Percentiles rank a stretch among this genome's conserved stretches.
Conservation (phyloP, 306 rosid species). For the Rosa chinensis region DNA sequence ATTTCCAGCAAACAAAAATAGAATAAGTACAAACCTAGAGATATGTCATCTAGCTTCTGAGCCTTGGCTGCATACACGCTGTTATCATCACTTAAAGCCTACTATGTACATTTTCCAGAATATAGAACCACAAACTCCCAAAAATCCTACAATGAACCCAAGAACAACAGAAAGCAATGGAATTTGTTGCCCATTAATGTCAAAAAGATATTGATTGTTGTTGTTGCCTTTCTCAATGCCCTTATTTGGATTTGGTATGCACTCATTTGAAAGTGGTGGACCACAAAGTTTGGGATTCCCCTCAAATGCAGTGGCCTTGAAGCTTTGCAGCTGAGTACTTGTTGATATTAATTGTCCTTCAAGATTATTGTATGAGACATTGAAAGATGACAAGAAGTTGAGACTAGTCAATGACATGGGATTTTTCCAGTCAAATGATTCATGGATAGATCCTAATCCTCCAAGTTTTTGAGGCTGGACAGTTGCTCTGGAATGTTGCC, state of each 20-base stretch:
- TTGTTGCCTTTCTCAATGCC: neutral
- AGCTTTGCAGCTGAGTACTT: conserved; percentile 1
- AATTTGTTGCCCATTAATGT: neutral
- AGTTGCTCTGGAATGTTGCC: conserved; percentile 1
- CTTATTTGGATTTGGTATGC: neutral
- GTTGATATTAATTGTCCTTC: neutral
- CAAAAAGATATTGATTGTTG: neutral
- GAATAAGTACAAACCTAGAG: neutral
- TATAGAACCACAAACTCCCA: neutral
- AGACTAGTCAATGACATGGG: conserved; percentile 1
- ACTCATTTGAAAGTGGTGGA: neutral
- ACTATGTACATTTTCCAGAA: neutral
- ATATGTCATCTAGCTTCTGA: neutral
- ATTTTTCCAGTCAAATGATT: conserved; percentile 4
- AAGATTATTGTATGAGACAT: conserved; percentile 1
- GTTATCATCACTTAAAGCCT: neutral
- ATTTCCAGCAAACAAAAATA: neutral
- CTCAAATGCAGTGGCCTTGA: neutral
- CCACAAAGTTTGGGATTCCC: conserved; percentile 17
- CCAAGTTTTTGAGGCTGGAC: neutral
- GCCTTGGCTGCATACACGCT: neutral
- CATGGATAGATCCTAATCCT: neutral
- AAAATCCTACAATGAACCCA: conserved; percentile 9
- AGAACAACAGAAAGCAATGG: neutral
- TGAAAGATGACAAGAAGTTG: neutral